Base-by-base conservation (phyloP, 2,329 filamentous ascomycete genomes). In the Aspergillus ibericus region DNA sequence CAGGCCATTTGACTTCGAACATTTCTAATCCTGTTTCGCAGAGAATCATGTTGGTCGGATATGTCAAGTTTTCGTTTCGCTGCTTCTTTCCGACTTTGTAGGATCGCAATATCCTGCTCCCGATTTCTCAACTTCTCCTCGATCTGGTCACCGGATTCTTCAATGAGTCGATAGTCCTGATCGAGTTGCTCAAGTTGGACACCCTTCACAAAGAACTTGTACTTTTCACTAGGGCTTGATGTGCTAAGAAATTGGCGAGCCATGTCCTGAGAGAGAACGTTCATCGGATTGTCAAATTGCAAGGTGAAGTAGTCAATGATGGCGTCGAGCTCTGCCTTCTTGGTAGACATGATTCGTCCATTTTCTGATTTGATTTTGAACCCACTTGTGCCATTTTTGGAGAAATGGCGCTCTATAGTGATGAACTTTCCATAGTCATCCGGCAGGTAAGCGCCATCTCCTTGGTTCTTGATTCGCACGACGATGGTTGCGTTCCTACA, bases 231-330 rank as follows among this genome's bases (percentile, higher is more conserved):
- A 0, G 92, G 85, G 2, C 87, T 90, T 12, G 95, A 93, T 35
- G 88, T 85, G 70, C 93, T 96, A 44, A 99, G 83, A 68, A 99
- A 99, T 59, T 96, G 90, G 10, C 95, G 87, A 10, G 95, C 95
- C 75, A 93, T 92, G 72, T 99, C 95, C 74, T 99, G 95, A 0
- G 93, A 96, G 16, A 99, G 82, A 6, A 98, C 90, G 59, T 96
- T 98, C 79, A 99, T 88, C 0, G 95, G 95, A 67, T 99, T 99
- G 71, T 98, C 93, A 58, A 99, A 92, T 73, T 98, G 93, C 42
- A 99, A 81, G 42, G 89, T 91, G 72, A 92, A 98, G 72, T 91
- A 96, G 73, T 99, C 95, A 42, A 92, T 88, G 49, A 99, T 93
- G 64, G 96, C 91, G 65, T 97, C 93, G 8, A 99, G 84, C 65